Conservation (phyloP, 192 early-diverging fungal genomes). For the Linnemannia elongata region DNA sequence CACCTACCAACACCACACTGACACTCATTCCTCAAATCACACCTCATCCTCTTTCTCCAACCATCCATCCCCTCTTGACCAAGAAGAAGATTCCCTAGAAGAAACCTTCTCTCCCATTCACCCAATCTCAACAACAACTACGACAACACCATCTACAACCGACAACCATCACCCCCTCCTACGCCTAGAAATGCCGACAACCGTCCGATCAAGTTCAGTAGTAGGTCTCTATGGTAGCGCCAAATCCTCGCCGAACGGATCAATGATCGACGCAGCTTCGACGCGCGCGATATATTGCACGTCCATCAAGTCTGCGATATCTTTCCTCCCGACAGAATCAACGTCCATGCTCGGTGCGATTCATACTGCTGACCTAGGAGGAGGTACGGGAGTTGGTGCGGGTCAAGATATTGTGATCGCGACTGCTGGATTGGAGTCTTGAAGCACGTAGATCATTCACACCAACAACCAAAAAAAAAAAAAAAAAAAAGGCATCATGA, state of each 20-base stretch:
- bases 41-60: not conserved
- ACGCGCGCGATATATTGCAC: conserved; percentile 27
- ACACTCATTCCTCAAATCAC: not conserved
- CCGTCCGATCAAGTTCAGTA: conserved; percentile 19
- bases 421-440: not conserved
- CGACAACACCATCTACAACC: not conserved
- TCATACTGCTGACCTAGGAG: not conserved
- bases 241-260: conserved; percentile 29
- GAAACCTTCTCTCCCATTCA: not conserved
- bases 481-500: too few species aligned
- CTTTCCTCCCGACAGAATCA: conserved; percentile 16
- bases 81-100: not conserved
- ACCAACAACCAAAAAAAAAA: too few species aligned
- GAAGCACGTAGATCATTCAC: not conserved
- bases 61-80: not conserved
- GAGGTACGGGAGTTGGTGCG: not conserved
- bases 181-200: conserved; percentile 12
- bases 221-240: conserved; percentile 38
- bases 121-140: not conserved
- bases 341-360: not conserved
- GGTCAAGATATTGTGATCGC: not conserved
- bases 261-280: conserved; percentile 28
- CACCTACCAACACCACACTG: not conserved
- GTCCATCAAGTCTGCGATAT: conserved; percentile 32
- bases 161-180: not conserved